Conservation (phyloP, 2,329 filamentous ascomycete genomes). For the Colletotrichum tropicicola region DNA sequence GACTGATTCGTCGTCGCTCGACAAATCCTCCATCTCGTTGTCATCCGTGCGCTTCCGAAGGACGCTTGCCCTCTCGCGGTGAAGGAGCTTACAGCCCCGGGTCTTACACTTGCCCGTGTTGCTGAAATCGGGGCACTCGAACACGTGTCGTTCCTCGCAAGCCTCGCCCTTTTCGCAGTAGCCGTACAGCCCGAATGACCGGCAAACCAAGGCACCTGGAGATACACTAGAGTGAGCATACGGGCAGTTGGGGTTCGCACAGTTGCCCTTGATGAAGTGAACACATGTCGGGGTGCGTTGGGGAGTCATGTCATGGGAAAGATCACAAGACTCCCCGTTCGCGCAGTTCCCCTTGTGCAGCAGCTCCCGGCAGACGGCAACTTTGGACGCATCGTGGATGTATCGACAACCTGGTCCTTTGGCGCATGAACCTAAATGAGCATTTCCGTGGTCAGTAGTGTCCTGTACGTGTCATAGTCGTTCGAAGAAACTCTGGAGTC, state of each 20-base stretch:
- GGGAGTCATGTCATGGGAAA: constrained; percentile 86
- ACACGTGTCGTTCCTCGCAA: constrained; percentile 86
- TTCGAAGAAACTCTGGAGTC: background rate
- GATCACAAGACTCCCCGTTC: constrained; percentile 82
- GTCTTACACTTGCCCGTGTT: constrained; percentile 86
- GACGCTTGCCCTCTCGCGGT: constrained; percentile 86
- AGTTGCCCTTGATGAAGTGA: constrained; percentile 90
- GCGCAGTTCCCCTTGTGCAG: constrained; percentile 82
- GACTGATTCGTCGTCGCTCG: constrained; percentile 78
- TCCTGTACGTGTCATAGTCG: constrained; percentile 47
- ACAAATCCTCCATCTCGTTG: constrained; percentile 73
- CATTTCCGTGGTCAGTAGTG: constrained; percentile 52
- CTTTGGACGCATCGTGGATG: constrained; percentile 84
- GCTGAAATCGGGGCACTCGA: constrained; percentile 95
- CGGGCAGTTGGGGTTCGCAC: constrained; percentile 84
- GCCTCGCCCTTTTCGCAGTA: constrained; percentile 85
- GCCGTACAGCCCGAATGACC: constrained; percentile 83
- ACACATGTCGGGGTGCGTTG: constrained; percentile 89
- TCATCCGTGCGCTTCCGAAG: constrained; percentile 70
- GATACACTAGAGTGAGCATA: constrained; percentile 87
- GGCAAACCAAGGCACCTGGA: constrained; percentile 82
- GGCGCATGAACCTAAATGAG: constrained; percentile 78
- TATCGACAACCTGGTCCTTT: constrained; percentile 84
- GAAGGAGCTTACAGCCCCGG: constrained; percentile 84
- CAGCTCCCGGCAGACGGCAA: constrained; percentile 90